Conservation (phyloP, 257 asterid genomes). For the Pogostemon cablin region DNA sequence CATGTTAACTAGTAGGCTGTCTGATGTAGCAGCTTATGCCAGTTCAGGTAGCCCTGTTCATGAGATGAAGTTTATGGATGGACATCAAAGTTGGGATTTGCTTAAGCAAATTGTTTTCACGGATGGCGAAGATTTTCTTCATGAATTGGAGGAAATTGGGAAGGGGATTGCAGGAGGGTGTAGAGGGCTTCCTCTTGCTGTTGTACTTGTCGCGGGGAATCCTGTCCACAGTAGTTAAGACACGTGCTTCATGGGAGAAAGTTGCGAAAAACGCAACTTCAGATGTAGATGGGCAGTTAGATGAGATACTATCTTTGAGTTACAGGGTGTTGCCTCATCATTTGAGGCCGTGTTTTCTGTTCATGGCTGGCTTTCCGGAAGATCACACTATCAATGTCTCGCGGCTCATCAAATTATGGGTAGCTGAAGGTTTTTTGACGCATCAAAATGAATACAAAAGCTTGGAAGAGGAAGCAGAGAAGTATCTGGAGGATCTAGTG, state of each 20-base stretch:
- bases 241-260: neutral
- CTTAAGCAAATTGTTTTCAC: slow-evolving; percentile 7
- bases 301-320: slow-evolving; percentile 18
- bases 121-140: neutral
- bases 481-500: slow-evolving; percentile 13
- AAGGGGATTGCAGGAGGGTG: slow-evolving; percentile 15
- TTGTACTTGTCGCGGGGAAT: no score
- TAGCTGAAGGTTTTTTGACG: slow-evolving; percentile 19
- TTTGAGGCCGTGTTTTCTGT: slow-evolving; percentile 22
- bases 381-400: neutral
- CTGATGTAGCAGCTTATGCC: slow-evolving; percentile 17
- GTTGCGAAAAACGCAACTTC: neutral
- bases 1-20: slow-evolving; percentile 5
- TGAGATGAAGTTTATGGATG: slow-evolving; percentile 15
- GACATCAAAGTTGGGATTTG: slow-evolving; percentile 17
- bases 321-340: slow-evolving; percentile 17
- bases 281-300: neutral
- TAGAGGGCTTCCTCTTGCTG: no score
- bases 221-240: neutral
- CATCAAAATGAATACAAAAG: neutral
- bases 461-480: neutral
- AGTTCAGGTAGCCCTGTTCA: neutral
- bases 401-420: slow-evolving; percentile 3
- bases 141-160: slow-evolving; percentile 4
- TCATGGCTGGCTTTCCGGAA: neutral